These are phyloP conservation scores for Aspergillus biplanus DNA, from an alignment of 495 filamentous ascomycete species.

Conservation along the genomic window DNA sequence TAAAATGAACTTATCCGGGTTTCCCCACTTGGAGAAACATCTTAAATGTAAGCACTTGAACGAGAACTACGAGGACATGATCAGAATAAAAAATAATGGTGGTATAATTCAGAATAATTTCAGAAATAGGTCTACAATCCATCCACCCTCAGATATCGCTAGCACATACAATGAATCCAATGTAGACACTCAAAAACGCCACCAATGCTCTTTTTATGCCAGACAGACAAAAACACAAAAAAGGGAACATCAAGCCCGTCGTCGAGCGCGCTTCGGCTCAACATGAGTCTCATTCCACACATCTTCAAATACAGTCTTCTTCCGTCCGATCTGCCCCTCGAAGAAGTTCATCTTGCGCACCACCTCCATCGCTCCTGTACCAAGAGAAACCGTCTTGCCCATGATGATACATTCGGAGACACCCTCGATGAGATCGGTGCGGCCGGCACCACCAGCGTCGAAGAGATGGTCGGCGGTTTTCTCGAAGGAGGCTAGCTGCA, in stretches of 20 bases:
- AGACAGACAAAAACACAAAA: too few species aligned
- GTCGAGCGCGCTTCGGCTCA: constrained; percentile 30
- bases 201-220: background rate
- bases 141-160: constrained; percentile 13
- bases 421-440: constrained; percentile 85
- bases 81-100: background rate
- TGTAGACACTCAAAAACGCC: background rate
- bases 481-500: constrained; percentile 96
- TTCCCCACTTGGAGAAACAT: background rate
- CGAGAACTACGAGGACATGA: background rate
- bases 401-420: constrained; percentile 98
- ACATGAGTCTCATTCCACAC: constrained; percentile 57
- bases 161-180: constrained; percentile 7
- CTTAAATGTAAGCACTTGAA: background rate
- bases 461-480: constrained; percentile 98
- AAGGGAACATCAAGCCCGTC: constrained; percentile 17
- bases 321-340: constrained; percentile 62
- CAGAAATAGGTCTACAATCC: too few species aligned
- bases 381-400: constrained; percentile 88
- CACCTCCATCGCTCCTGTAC: constrained; percentile 90
- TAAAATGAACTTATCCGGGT: background rate
- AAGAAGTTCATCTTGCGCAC: constrained; percentile 73
- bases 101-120: background rate
- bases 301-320: constrained; percentile 78
- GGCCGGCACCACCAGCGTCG: constrained; percentile 88